Evolutionary conservation across 768 basidiomycete genomes (phyloP).

Genomic region (Amylocystis lapponica): DNA sequence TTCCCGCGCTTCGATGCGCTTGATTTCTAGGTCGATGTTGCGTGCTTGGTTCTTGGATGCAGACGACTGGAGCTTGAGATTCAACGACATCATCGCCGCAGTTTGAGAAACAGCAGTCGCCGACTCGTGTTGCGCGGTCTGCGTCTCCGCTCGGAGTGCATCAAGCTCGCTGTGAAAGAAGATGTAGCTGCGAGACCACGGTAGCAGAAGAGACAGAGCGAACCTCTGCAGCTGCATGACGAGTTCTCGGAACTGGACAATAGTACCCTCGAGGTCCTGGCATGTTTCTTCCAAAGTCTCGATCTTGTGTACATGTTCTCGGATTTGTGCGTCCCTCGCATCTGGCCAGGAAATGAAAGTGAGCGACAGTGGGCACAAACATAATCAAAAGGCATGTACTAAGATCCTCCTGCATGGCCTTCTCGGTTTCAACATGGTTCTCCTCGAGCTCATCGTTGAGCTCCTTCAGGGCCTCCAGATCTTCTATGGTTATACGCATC

Average conservation of each 20-base stretch:
- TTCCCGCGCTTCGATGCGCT: conserved; percentile 79
- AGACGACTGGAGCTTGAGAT: conserved; percentile 89
- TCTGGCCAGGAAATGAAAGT: conserved; percentile 34
- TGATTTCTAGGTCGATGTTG: conserved; percentile 85
- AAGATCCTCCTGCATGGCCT: conserved; percentile 82
- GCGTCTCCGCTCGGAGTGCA: conserved; percentile 73
- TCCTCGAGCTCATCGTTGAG: conserved; percentile 97
- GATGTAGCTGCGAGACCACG: neutral
- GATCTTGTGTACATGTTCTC: conserved; percentile 60
- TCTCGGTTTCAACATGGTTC: conserved; percentile 92
- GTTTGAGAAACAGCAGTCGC: conserved; percentile 82
- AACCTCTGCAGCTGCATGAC: conserved; percentile 81
- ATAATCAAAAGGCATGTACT: conserved; percentile 40
- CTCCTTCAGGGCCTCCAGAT: conserved; percentile 92
- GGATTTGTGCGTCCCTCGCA: conserved; percentile 61
- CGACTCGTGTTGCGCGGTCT: conserved; percentile 78
- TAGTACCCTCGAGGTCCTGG: conserved; percentile 82
- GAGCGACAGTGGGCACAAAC: neutral
- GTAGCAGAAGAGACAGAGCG: conserved; percentile 7
- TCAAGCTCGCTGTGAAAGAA: conserved; percentile 69
- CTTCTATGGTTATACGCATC: conserved; percentile 93
- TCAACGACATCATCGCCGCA: conserved; percentile 90
- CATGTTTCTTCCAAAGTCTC: conserved; percentile 72
- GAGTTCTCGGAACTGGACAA: conserved; percentile 88
- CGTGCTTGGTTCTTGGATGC: conserved; percentile 88